A percentile compares a stretch with the other conserved stretches of the same genome.
These are phyloP conservation scores for Ilex aquifolium DNA, from an alignment of 257 asterid species.

Conservation along the genomic window DNA sequence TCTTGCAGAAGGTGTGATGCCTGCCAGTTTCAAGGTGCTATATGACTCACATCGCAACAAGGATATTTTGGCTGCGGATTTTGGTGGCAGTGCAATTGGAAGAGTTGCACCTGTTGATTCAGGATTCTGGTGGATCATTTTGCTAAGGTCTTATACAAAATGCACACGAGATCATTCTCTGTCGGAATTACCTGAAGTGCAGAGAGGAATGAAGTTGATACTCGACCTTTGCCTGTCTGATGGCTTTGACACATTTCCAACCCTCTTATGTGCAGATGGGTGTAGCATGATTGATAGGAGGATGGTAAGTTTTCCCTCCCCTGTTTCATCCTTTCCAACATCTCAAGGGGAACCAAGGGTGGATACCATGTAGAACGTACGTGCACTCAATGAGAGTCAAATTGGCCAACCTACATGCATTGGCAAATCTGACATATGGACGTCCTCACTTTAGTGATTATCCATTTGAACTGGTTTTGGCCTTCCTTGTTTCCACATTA, in stretches of 20 bases:
- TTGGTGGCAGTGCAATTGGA: conserved; percentile 61
- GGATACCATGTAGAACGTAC: too few species aligned
- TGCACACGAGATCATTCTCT: conserved; percentile 40
- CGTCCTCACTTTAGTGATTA: too few species aligned
- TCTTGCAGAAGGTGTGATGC: conserved; percentile 60
- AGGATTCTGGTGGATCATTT: conserved; percentile 66
- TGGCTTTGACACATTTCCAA: conserved; percentile 66
- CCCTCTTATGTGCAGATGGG: conserved; percentile 63
- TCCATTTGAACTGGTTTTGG: too few species aligned
- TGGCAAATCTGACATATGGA: too few species aligned
- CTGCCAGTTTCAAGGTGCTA: conserved; percentile 55
- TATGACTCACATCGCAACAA: conserved; percentile 28
- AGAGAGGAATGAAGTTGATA: conserved; percentile 52
- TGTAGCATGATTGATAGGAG: conserved; percentile 68
- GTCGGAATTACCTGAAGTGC: conserved; percentile 46
- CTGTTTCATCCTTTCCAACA: background rate
- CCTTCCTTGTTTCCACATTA: too few species aligned
- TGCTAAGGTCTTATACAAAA: conserved; percentile 46
- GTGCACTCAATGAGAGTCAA: too few species aligned
- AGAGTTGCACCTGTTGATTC: conserved; percentile 66
- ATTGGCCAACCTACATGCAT: too few species aligned
- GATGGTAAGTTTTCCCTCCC: conserved; percentile 30
- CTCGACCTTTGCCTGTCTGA: conserved; percentile 59
- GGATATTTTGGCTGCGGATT: conserved; percentile 47
- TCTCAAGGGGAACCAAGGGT: background rate